These are phyloP conservation scores for Botrytis cinerea DNA, from an alignment of 2,329 filamentous ascomycete genomes.

Conservation along the genomic window DNA sequence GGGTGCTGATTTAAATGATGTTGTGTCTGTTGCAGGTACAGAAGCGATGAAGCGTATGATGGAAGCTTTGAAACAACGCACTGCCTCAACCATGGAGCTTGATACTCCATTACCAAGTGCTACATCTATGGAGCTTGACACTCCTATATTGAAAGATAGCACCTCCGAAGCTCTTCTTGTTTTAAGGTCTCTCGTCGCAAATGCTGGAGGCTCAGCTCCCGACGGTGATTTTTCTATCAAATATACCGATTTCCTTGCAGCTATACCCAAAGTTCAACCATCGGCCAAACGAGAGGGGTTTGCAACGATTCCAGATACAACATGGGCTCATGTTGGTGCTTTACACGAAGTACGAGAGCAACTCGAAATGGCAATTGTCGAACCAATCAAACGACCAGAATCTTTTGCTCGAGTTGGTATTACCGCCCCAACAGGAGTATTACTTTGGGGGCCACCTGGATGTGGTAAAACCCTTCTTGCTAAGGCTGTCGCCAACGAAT, in stretches of 20 bases:
- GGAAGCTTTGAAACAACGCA: slow-evolving; percentile 39
- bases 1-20: slow-evolving; percentile 77
- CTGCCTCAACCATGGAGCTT: slow-evolving; percentile 40
- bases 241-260: slow-evolving; percentile 70
- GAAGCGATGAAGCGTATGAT: slow-evolving; percentile 45
- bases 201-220: slow-evolving; percentile 52
- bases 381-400: slow-evolving; percentile 81
- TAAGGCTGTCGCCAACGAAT: slow-evolving; percentile 94
- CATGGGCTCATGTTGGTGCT: slow-evolving; percentile 90
- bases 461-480: slow-evolving; percentile 96
- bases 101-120: slow-evolving; percentile 32
- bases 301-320: slow-evolving; percentile 88
- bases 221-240: slow-evolving; percentile 60
- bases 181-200: slow-evolving; percentile 54
- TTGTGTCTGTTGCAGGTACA: slow-evolving; percentile 49
- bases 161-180: slow-evolving; percentile 44
- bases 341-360: slow-evolving; percentile 77
- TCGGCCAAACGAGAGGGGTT: slow-evolving; percentile 92
- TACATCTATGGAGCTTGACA: slow-evolving; percentile 42
- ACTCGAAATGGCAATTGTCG: slow-evolving; percentile 82
- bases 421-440: slow-evolving; percentile 77
- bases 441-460: slow-evolving; percentile 95
- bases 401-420: slow-evolving; percentile 77
- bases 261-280: slow-evolving; percentile 73
- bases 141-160: slow-evolving; percentile 11